phyloP scores from a whole-genome alignment of 2,329 filamentous ascomycete species.

The Talaromyces sp. region DNA sequence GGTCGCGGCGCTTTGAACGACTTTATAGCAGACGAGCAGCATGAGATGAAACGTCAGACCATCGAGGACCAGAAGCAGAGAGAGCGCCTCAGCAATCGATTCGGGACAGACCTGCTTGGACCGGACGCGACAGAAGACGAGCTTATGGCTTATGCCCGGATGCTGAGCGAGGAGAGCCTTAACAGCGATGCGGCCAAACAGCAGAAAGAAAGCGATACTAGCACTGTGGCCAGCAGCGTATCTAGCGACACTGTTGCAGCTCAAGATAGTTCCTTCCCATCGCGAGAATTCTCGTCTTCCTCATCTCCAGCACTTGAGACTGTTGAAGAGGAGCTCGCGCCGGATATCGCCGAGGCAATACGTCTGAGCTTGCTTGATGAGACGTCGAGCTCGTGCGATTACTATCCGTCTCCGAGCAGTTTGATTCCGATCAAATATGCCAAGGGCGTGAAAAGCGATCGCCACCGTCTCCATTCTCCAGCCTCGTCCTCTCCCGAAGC shows the following conservation, averaged over 20 bases:
- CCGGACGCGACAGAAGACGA: slow-evolving; percentile 55
- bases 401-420: slow-evolving; percentile 9
- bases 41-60: slow-evolving; percentile 71
- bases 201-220: slow-evolving; percentile 34
- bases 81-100: slow-evolving; percentile 67
- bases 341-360: slow-evolving; percentile 59
- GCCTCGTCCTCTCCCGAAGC: slow-evolving; percentile 14
- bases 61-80: slow-evolving; percentile 61
- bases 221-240: slow-evolving; percentile 34
- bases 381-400: slow-evolving; percentile 14
- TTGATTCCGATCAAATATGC: slow-evolving; percentile 32
- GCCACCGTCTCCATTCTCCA: slow-evolving; percentile 8
- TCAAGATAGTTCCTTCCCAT: slow-evolving; percentile 21
- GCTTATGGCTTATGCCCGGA: slow-evolving; percentile 55
- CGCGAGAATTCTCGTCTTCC: slow-evolving; percentile 27
- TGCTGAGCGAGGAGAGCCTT: slow-evolving; percentile 56
- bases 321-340: slow-evolving; percentile 46
- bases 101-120: slow-evolving; percentile 70
- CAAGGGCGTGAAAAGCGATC: slow-evolving; percentile 18
- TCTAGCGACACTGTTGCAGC: slow-evolving; percentile 31
- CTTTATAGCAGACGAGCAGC: slow-evolving; percentile 80
- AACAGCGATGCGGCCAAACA: slow-evolving; percentile 44
- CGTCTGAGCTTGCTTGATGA: slow-evolving; percentile 45
- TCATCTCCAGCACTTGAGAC: slow-evolving; percentile 32
- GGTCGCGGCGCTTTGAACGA: slow-evolving; percentile 66